Conservation (phyloP, 2,329 filamentous ascomycete genomes). For the Leptographium galeiforme region DNA sequence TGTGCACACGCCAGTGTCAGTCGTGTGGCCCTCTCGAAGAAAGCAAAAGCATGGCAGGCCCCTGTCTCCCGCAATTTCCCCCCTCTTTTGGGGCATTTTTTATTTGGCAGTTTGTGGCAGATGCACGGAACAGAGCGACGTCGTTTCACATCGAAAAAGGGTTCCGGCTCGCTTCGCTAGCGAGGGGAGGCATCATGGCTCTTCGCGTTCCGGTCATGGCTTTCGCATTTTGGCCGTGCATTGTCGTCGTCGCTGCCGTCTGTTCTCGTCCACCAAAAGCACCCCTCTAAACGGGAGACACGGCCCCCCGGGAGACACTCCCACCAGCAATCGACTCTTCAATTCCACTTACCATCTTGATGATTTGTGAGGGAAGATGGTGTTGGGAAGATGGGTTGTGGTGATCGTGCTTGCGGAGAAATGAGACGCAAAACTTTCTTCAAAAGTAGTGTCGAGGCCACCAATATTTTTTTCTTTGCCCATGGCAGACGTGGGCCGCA, state of each 20-base stretch:
- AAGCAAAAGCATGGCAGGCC: neutral
- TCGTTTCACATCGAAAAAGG: too few species aligned
- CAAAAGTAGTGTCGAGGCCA: constrained; percentile 4
- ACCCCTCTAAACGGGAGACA: neutral
- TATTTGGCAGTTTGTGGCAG: too few species aligned
- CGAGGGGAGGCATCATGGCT: too few species aligned
- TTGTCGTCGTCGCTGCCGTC: neutral
- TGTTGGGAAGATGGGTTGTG: constrained; percentile 6
- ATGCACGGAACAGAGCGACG: too few species aligned
- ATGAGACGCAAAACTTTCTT: constrained; percentile 4
- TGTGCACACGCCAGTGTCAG: constrained; percentile 23
- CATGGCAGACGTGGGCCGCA: constrained; percentile 4
- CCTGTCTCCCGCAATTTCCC: neutral
- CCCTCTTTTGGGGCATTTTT: too few species aligned
- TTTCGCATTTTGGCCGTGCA: neutral
- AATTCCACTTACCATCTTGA: constrained; percentile 13
- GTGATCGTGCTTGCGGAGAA: constrained; percentile 4
- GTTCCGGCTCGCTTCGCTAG: too few species aligned
- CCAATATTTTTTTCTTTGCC: constrained; percentile 10
- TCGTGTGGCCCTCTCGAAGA: neutral
- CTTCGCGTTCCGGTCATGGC: too few species aligned
- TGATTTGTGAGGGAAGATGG: constrained; percentile 7
- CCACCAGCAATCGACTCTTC: neutral
- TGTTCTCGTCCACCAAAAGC: neutral
- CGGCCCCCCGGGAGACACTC: neutral